Conservation (phyloP, 306 rosid genomes). For the Sicyos baderoa region DNA sequence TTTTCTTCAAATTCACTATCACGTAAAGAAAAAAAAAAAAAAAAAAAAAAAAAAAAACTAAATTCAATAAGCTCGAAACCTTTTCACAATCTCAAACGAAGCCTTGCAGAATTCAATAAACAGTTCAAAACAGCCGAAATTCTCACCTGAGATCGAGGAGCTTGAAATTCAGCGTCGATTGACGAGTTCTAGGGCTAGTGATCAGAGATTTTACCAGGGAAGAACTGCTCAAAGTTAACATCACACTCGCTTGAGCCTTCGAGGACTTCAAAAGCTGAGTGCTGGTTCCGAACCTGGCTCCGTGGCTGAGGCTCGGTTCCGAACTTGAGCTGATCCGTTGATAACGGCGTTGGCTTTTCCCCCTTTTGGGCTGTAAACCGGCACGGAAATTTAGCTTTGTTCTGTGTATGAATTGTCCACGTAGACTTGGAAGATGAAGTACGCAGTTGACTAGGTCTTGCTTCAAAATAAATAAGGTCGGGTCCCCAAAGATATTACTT, state of each 20-base stretch:
- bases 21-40: background rate
- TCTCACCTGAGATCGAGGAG: constrained; percentile 13
- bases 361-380: background rate
- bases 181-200: constrained; percentile 20
- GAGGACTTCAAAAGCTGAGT: constrained; percentile 31
- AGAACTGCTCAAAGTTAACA: constrained; percentile 14
- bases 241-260: constrained; percentile 21
- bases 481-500: too few species aligned
- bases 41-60: background rate
- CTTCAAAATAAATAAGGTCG: background rate
- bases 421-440: background rate
- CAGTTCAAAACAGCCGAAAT: constrained; percentile 5
- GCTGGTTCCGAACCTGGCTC: constrained; percentile 6
- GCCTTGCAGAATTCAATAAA: background rate
- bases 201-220: constrained; percentile 19
- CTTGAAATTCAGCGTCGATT: constrained; percentile 18
- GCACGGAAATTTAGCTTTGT: background rate
- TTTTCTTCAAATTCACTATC: constrained; percentile 23
- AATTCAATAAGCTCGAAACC: constrained; percentile 4
- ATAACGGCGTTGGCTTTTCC: background rate
- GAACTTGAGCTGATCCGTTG: background rate
- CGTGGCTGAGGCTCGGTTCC: constrained; percentile 21
- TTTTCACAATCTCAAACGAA: constrained; percentile 6
- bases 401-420: background rate
- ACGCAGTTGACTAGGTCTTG: constrained; percentile 1